A percentile compares a stretch with the other conserved stretches of the same genome.
Evolutionary conservation across 2,329 filamentous ascomycete genomes (phyloP).

Genomic region (Hypoxylon sp.): DNA sequence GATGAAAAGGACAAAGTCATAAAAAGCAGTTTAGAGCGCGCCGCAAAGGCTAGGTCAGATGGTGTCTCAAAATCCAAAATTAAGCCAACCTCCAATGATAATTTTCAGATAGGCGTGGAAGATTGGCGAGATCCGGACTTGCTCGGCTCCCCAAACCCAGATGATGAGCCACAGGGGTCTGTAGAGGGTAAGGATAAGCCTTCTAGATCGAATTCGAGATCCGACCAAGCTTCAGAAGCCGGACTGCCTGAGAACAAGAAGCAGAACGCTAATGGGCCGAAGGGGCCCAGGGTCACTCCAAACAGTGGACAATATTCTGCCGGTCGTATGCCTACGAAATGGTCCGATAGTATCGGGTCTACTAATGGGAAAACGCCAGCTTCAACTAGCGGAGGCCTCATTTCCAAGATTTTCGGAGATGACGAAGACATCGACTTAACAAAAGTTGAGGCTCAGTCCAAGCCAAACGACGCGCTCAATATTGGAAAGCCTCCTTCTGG

Average conservation of each 20-base stretch:
- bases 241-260: conserved; percentile 46
- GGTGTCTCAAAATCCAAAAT: conserved; percentile 39
- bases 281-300: conserved; percentile 77
- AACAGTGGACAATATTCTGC: conserved; percentile 78
- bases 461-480: conserved; percentile 43
- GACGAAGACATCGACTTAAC: conserved; percentile 53
- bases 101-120: conserved; percentile 85
- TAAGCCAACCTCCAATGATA: conserved; percentile 60
- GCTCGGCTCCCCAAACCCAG: conserved; percentile 58
- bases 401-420: conserved; percentile 65
- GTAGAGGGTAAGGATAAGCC: conserved; percentile 50
- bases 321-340: conserved; percentile 51
- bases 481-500: conserved; percentile 42
- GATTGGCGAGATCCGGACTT: conserved; percentile 88
- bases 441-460: conserved; percentile 51
- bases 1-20: conserved; percentile 63
- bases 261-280: conserved; percentile 57
- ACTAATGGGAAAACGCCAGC: conserved; percentile 46
- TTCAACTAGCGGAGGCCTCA: conserved; percentile 52
- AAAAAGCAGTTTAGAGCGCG: conserved; percentile 58
- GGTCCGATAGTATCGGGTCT: conserved; percentile 48
- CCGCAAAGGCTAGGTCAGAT: conserved; percentile 51
- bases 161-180: conserved; percentile 41
- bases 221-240: conserved; percentile 33
- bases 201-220: conserved; percentile 40